phyloP scores from a whole-genome alignment of 2,329 filamentous ascomycete species.

The Ceratocystis cacaofunesta region DNA sequence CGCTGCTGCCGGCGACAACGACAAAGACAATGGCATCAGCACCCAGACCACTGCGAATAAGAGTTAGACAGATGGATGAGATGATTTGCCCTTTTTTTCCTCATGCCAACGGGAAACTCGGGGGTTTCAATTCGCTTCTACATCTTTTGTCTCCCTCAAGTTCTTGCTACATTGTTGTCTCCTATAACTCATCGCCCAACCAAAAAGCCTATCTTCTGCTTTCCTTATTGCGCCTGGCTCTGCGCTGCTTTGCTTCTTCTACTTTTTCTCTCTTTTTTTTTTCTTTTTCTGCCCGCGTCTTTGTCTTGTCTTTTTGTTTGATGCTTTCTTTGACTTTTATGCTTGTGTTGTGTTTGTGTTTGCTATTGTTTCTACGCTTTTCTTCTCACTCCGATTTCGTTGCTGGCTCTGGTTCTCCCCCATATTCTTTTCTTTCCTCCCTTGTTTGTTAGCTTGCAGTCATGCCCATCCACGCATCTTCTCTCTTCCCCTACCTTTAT shows the following conservation, averaged over 20 bases:
- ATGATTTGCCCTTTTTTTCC: conserved; percentile 1
- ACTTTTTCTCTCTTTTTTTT: not conserved
- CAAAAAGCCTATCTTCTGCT: not conserved
- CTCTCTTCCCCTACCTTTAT: not conserved
- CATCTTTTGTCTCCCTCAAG: not conserved
- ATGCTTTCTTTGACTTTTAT: conserved; percentile 11
- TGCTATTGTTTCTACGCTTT: not conserved
- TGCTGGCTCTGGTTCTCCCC: conserved; percentile 5
- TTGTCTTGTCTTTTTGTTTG: conserved; percentile 12
- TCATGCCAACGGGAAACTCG: not conserved
- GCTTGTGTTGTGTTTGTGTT: conserved; percentile 11
- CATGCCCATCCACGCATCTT: not conserved
- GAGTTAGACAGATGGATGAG: not conserved
- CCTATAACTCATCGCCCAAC: not conserved
- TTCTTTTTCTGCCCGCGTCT: not conserved
- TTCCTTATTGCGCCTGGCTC: conserved; percentile 1
- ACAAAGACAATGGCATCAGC: not conserved
- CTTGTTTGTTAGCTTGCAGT: not conserved
- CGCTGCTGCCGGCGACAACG: not conserved
- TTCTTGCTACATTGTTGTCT: not conserved
- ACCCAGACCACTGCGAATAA: not conserved
- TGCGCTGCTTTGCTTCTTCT: not conserved
- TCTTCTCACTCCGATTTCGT: conserved; percentile 3
- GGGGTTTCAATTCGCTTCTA: no score
- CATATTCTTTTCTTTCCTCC: not conserved